Evolutionary conservation across 2,329 filamentous ascomycete species (phyloP).

Genomic region (Aureobasidium namibiae): DNA sequence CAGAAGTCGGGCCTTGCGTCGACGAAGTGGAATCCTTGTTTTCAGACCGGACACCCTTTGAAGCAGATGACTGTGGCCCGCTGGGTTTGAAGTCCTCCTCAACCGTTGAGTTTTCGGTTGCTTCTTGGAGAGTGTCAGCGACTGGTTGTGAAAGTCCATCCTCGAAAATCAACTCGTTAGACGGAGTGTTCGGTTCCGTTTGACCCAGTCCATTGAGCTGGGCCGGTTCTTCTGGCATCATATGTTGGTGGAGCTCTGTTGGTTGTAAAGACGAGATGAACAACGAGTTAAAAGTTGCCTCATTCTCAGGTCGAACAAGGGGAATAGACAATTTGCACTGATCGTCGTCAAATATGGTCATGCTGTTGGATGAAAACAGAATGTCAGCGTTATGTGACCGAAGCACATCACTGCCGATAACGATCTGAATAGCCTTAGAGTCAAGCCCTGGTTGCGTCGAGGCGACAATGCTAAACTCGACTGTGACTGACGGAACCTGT

Average conservation of each 20-base stretch:
- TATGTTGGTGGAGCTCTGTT: background rate
- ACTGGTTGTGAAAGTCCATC: background rate
- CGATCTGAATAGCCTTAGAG: slow-evolving; percentile 67
- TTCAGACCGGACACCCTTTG: slow-evolving; percentile 19
- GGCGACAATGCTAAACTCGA: slow-evolving; percentile 61
- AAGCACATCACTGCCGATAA: slow-evolving; percentile 82
- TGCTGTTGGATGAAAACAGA: slow-evolving; percentile 81
- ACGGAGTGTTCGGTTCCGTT: slow-evolving; percentile 3
- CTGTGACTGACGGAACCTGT: slow-evolving; percentile 72
- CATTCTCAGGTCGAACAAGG: slow-evolving; percentile 85
- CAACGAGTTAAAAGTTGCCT: slow-evolving; percentile 69
- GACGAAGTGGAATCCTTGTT: background rate
- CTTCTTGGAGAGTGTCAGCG: background rate
- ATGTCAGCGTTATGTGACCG: slow-evolving; percentile 83
- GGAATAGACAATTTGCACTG: slow-evolving; percentile 82
- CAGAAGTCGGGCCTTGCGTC: background rate
- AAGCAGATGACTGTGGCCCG: slow-evolving; percentile 15
- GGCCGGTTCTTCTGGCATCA: slow-evolving; percentile 16
- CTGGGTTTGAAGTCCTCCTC: background rate
- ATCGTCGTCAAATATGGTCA: slow-evolving; percentile 81
- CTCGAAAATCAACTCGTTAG: background rate
- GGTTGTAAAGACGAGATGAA: slow-evolving; percentile 42
- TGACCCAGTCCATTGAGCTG: slow-evolving; percentile 27
- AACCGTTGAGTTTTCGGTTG: background rate
- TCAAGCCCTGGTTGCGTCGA: slow-evolving; percentile 26